Evolutionary conservation across 495 filamentous ascomycete species (phyloP), one percentile per base, ranked within the genome.

Genomic region (Penicillium coffeae): DNA sequence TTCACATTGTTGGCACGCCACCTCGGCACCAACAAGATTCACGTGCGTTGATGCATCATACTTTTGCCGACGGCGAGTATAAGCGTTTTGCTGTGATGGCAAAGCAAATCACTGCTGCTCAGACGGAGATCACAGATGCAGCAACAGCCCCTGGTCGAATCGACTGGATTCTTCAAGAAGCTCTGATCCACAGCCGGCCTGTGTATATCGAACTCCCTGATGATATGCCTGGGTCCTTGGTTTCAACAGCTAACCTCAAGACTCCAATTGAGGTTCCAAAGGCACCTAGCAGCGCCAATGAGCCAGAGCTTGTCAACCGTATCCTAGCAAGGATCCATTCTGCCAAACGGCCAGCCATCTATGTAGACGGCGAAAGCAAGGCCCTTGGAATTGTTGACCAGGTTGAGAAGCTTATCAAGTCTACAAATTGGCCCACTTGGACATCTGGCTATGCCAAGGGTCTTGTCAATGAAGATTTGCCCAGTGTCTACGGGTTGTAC

Each of bases 1-100:
- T 92, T 16, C 89, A 95, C 60, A 88, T 95, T 43, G 88, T 94
- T 25, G 89, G 89, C 8, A 68, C 58, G 0, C 66, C 72, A 3
- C 48, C 59, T 1, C 58, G 66, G n/a, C 48, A 41, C 5, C 51
- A 53, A 7, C 71, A 75, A 51, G 48, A 45, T 9, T 44, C 53
- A 0, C 63, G 66, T 8, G 43, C 59, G 0, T 44, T 67, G 30
- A 58, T 77, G 50, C 73, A 77, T 49, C 73, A 77, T 44, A 73
- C 69, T 8, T 59, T 77, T 32, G 63, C 63, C 2, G 67, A 74
- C 58, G 74, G 73, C 10, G 64, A 73, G 16, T 71, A 65, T 35
- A 49, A 62, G 16, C 55, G 62, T 13, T 75, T 70, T 40, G 64
- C 61, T 0, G 58, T 68, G 10, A 72, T 75, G 63, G 46, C 60